Base-by-base conservation (phyloP, 495 filamentous ascomycete species). In the Xylaria cubensis region DNA sequence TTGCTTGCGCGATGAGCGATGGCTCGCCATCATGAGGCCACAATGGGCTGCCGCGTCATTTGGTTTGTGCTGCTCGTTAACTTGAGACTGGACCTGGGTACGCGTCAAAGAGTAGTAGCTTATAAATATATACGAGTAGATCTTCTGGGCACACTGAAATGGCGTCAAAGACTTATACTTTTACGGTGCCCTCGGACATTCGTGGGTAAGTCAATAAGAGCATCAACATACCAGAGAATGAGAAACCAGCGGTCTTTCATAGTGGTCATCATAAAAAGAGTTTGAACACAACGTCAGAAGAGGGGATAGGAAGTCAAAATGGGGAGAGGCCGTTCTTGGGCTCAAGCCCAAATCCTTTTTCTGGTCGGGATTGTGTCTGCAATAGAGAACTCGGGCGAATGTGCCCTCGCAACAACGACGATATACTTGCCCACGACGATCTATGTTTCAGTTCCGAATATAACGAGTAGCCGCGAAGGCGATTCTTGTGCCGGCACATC, bases 381-480 rank as follows among this genome's bases (percentile, higher is more conserved):
- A 53, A 62, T 63, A 15, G 67, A 48, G 55, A 63, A 32, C 41
- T 70, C 55, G 4, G 26, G 41, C 13, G 55, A 70, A 17, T 70
- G 67, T 24, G 67, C 41, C 5, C 55, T 70, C n/a, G 67, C 73
- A 42, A 78, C 76, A 36, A 78, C 73, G 48, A 78, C 76, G 46
- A 55, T 78, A 19, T 78, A 74, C 44, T 48, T 72, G 51, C 67
- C 76, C 39, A 76, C 68, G 34, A 78, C 76, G 12, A 73, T 78
- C 34, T 78, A 76, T 44, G 74, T 73, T 3, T 26, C 71, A 50
- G 53, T 59, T 26, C 69, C 76, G 13, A 75, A 74, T 61, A 70
- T 62, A 50, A 76, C 75, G 55, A 67, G 58, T 17, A 58, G 51
- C 61, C 67, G 39, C 39, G 61, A 26, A 69, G 62, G 67, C 51